phyloP scores from a whole-genome alignment of 1,284 basidiomycete species.

The Gymnopus androsaceus region DNA sequence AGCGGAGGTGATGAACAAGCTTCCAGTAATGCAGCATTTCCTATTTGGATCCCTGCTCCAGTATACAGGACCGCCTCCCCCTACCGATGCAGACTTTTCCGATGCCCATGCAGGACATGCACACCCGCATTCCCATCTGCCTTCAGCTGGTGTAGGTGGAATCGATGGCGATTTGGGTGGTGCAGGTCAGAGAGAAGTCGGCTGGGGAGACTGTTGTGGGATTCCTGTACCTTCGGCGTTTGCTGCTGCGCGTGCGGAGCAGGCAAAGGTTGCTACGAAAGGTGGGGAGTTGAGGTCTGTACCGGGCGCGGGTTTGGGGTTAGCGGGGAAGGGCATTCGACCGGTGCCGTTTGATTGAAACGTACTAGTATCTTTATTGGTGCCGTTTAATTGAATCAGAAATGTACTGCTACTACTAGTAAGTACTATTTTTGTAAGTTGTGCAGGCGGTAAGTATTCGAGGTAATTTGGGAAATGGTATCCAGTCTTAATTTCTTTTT shows the following conservation, averaged over 20 bases:
- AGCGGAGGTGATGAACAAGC: conserved; percentile 92
- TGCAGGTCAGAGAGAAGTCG: conserved; percentile 49
- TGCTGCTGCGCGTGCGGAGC: conserved; percentile 64
- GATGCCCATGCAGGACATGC: conserved; percentile 44
- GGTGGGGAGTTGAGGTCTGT: background rate
- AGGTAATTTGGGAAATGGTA: too few relatives aligned
- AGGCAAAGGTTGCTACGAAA: conserved; percentile 16
- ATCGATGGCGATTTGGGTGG: conserved; percentile 43
- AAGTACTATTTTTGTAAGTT: too few relatives aligned
- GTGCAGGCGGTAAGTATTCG: too few relatives aligned
- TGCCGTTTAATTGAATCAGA: too few relatives aligned
- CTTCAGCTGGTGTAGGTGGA: conserved; percentile 7
- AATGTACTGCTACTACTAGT: too few relatives aligned
- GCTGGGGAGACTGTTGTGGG: conserved; percentile 95
- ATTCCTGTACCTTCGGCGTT: conserved; percentile 87
- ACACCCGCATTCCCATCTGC: conserved; percentile 43
- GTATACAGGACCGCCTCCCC: conserved; percentile 64
- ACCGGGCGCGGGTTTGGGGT: conserved; percentile 7
- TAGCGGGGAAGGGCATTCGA: conserved; percentile 7
- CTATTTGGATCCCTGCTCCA: conserved; percentile 86
- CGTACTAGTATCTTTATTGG: background rate
- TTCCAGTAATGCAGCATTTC: conserved; percentile 97
- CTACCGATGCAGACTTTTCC: conserved; percentile 23
- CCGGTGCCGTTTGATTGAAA: conserved; percentile 13
- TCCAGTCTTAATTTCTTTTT: too few relatives aligned